phyloP scores from a whole-genome alignment of 306 rosid species.

The Begonia fuchsioides region DNA sequence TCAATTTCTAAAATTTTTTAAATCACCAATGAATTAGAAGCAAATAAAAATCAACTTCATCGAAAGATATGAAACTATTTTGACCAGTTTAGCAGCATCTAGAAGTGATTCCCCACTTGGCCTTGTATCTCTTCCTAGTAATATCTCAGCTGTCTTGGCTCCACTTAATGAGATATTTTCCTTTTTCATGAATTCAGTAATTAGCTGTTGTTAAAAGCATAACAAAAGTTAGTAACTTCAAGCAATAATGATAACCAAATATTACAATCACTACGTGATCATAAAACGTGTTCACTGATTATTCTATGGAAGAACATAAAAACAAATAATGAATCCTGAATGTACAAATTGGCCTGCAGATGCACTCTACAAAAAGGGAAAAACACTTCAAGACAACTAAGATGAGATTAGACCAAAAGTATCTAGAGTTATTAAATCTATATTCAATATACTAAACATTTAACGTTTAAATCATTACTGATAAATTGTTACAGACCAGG shows the following conservation, averaged over 20 bases:
- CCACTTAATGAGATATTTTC: slow-evolving; percentile 41
- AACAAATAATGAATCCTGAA: too few species aligned
- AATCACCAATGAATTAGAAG: not conserved
- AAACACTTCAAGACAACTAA: too few species aligned
- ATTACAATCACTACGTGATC: too few species aligned
- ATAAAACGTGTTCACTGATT: too few species aligned
- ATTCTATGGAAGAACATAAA: too few species aligned
- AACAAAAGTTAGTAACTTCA: not conserved
- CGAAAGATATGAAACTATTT: not conserved
- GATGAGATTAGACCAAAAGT: too few species aligned
- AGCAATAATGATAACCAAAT: too few species aligned
- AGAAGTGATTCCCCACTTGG: slow-evolving; percentile 75
- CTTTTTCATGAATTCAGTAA: slow-evolving; percentile 44
- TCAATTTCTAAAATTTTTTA: not conserved
- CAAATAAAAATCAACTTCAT: too few species aligned
- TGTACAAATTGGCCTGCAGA: too few species aligned
- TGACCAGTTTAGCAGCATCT: slow-evolving; percentile 71
- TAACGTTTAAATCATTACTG: not conserved
- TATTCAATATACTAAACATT: too few species aligned
- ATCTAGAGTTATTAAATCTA: too few species aligned
- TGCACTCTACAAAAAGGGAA: too few species aligned
- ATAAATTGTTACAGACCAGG: slow-evolving; percentile 9
- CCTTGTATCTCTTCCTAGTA: slow-evolving; percentile 87
- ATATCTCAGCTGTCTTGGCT: slow-evolving; percentile 26
- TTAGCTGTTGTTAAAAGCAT: slow-evolving; percentile 22